These are phyloP conservation scores for Calamus simplicifolius DNA, from an alignment of 176 grass and related monocot genomes.

Conservation along the genomic window DNA sequence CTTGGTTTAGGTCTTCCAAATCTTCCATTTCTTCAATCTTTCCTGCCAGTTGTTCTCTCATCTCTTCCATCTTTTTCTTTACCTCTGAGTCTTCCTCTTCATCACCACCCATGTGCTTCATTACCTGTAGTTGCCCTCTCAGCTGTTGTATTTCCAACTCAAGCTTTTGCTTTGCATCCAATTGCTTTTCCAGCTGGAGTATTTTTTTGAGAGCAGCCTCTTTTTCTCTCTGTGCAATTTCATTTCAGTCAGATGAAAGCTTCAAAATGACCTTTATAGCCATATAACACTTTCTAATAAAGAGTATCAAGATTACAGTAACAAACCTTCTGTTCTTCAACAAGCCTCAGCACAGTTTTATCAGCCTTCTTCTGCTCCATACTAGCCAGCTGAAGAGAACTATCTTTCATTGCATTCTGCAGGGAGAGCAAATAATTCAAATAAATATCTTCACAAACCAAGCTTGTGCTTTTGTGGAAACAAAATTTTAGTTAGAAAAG, in stretches of 20 bases:
- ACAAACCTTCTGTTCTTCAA: conserved; percentile 43
- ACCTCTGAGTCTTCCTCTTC: conserved; percentile 37
- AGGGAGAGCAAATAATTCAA: no score
- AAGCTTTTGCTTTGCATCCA: conserved; percentile 45
- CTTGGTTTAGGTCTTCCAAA: conserved; percentile 31
- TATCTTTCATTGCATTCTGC: not conserved
- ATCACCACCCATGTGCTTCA: conserved; percentile 43
- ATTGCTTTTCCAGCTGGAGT: conserved; percentile 26
- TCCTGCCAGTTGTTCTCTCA: conserved; percentile 23
- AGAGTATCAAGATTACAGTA: no score
- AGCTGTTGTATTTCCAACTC: conserved; percentile 66
- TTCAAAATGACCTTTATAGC: no score
- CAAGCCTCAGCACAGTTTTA: conserved; percentile 32
- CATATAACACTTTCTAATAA: no score
- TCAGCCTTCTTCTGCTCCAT: conserved; percentile 40
- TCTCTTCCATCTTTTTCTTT: conserved; percentile 30
- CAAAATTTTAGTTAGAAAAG: no score
- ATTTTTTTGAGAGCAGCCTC: conserved; percentile 35
- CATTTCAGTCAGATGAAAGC: conserved; percentile 9
- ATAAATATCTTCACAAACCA: no score
- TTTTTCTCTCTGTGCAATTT: conserved; percentile 50
- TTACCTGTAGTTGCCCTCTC: conserved; percentile 39
- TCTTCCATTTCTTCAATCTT: conserved; percentile 62
- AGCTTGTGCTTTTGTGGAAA: no score
- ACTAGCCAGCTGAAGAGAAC: conserved; percentile 29